phyloP scores from a whole-genome alignment of 306 rosid genomes.

The Datisca glomerata region DNA sequence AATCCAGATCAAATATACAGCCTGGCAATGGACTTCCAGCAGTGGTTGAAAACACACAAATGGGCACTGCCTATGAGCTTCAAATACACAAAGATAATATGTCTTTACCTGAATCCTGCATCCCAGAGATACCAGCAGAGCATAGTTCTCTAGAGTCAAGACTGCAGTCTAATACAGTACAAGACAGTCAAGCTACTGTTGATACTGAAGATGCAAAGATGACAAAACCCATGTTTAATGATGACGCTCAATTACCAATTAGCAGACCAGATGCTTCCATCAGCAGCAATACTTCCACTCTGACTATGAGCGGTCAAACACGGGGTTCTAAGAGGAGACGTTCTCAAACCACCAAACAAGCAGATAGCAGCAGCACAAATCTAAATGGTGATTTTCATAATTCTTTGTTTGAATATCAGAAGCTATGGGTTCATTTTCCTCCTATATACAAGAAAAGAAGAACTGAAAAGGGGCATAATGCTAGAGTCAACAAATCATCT shows the following conservation, averaged over 20 bases:
- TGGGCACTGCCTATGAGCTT: conserved; percentile 8
- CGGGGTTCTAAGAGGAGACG: conserved; percentile 22
- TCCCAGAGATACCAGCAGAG: conserved; percentile 1
- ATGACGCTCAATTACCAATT: background rate
- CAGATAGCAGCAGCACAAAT: conserved; percentile 23
- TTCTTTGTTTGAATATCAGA: conserved; percentile 22
- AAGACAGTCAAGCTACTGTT: conserved; percentile 3
- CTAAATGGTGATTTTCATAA: conserved; percentile 24
- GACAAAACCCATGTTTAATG: background rate
- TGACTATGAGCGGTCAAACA: conserved; percentile 7
- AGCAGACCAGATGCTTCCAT: background rate
- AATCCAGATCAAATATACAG: background rate
- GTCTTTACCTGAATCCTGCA: conserved; percentile 2
- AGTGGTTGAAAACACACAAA: conserved; percentile 5
- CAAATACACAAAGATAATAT: background rate
- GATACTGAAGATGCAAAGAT: background rate
- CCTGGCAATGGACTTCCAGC: background rate
- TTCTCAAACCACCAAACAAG: conserved; percentile 12
- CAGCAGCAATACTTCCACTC: background rate
- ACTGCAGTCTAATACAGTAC: conserved; percentile 4
- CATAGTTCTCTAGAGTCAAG: conserved; percentile 2
- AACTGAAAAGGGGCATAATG: conserved; percentile 27
- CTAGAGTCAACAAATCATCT: conserved; percentile 12
- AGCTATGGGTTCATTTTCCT: conserved; percentile 25
- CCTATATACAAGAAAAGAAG: conserved; percentile 37